These are phyloP conservation scores for Coemansia reversa DNA, from an alignment of 192 early-diverging fungal species.

Conservation along the genomic window DNA sequence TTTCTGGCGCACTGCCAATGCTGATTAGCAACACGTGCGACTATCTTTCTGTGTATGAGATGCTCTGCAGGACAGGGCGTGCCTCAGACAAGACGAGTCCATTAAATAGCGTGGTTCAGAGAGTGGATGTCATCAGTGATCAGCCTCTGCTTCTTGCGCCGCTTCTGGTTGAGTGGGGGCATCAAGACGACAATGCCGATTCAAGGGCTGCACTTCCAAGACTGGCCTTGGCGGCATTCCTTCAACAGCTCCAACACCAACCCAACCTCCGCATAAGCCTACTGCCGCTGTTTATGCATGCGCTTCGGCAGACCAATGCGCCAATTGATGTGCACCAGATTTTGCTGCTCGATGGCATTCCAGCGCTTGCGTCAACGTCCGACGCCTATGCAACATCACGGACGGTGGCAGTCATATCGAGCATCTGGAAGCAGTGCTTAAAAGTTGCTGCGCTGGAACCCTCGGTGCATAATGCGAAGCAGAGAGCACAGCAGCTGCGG, in stretches of 20 bases:
- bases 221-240: constrained; percentile 9
- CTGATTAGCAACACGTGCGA: constrained; percentile 7
- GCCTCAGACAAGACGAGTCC: background rate
- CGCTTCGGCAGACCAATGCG: constrained; percentile 11
- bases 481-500: constrained; percentile 7
- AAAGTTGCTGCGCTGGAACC: background rate
- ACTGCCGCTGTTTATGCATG: constrained; percentile 26
- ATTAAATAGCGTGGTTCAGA: background rate
- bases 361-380: constrained; percentile 13
- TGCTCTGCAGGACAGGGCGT: background rate
- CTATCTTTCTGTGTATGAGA: constrained; percentile 9
- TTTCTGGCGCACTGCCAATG: constrained; percentile 9
- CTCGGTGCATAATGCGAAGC: background rate
- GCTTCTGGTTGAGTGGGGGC: constrained; percentile 19
- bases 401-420: constrained; percentile 19
- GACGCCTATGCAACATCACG: constrained; percentile 35
- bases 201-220: background rate
- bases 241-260: background rate
- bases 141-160: constrained; percentile 26
- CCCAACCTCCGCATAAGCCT: constrained; percentile 14
- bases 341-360: constrained; percentile 16
- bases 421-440: constrained; percentile 14
- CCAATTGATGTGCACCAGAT: constrained; percentile 13
- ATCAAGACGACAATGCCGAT: background rate
- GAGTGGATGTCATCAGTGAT: constrained; percentile 5